Conservation (phyloP, 257 asterid genomes). For the Orobanche coerulescens region DNA sequence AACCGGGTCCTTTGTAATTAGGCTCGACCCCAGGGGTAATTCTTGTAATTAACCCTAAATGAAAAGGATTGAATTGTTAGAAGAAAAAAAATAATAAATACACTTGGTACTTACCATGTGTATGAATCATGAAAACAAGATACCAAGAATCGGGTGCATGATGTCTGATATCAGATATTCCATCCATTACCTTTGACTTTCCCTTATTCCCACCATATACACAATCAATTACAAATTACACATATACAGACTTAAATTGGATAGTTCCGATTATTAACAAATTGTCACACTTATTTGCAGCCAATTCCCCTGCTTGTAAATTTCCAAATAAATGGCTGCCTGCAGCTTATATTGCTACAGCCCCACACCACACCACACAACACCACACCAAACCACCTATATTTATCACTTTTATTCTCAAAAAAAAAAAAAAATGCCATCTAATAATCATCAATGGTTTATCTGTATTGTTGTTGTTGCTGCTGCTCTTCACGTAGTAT, state of each 20-base stretch:
- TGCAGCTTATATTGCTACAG: neutral
- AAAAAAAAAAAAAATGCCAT: conserved; percentile 9
- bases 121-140: neutral
- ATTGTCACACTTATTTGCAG: neutral
- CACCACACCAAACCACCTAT: neutral
- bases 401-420: neutral
- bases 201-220: neutral
- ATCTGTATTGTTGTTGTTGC: neutral
- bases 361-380: neutral
- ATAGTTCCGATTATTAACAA: neutral
- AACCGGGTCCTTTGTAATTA: neutral
- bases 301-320: neutral
- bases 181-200: conserved; percentile 13
- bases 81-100: neutral
- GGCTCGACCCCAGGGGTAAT: neutral
- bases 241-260: neutral
- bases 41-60: neutral
- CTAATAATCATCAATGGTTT: neutral
- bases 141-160: conserved; percentile 9
- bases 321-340: neutral
- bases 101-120: too few species aligned
- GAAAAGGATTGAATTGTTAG: neutral
- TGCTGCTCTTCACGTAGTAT: conserved; percentile 3
- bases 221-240: neutral
- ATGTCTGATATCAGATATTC: conserved; percentile 4